Evolutionary conservation across 768 basidiomycete species (phyloP).

Genomic region (Kwoniella dejecticola): DNA sequence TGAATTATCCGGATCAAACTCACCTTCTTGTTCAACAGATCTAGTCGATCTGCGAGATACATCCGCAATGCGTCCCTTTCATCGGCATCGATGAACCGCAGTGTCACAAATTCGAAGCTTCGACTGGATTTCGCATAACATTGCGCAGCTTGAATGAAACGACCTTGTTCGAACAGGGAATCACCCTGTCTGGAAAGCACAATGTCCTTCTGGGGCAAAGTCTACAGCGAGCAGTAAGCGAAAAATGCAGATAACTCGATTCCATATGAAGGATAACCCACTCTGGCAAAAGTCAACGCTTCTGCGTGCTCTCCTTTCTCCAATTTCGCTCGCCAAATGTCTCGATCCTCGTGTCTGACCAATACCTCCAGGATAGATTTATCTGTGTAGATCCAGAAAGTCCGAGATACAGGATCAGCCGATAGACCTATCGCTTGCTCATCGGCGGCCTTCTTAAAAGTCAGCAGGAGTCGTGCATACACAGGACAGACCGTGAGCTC

Average conservation of each 20-base stretch:
- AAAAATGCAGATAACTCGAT: not conserved
- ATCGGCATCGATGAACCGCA: constrained; percentile 84
- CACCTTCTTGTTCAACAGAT: constrained; percentile 79
- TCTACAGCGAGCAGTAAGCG: constrained; percentile 54
- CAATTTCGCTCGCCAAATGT: constrained; percentile 91
- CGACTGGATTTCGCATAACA: constrained; percentile 76
- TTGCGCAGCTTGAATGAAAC: constrained; percentile 89
- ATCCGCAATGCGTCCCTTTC: constrained; percentile 88
- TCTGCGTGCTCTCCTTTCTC: constrained; percentile 74
- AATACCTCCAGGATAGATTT: constrained; percentile 85
- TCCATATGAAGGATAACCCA: constrained; percentile 54
- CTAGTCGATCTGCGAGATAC: constrained; percentile 83
- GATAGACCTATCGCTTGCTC: constrained; percentile 74
- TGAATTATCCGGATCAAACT: constrained; percentile 44
- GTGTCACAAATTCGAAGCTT: constrained; percentile 88
- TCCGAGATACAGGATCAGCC: constrained; percentile 81
- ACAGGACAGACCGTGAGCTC: constrained; percentile 41
- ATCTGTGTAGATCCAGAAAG: constrained; percentile 92
- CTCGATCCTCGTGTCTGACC: constrained; percentile 82
- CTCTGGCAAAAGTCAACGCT: constrained; percentile 81
- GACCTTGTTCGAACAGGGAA: constrained; percentile 71
- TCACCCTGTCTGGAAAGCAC: constrained; percentile 82
- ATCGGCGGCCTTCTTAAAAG: constrained; percentile 65
- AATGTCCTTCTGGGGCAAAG: constrained; percentile 70
- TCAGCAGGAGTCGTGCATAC: constrained; percentile 1